Evolutionary conservation across 441 rosid species (phyloP).

Genomic region (Cnidoscolus chayamansa): DNA sequence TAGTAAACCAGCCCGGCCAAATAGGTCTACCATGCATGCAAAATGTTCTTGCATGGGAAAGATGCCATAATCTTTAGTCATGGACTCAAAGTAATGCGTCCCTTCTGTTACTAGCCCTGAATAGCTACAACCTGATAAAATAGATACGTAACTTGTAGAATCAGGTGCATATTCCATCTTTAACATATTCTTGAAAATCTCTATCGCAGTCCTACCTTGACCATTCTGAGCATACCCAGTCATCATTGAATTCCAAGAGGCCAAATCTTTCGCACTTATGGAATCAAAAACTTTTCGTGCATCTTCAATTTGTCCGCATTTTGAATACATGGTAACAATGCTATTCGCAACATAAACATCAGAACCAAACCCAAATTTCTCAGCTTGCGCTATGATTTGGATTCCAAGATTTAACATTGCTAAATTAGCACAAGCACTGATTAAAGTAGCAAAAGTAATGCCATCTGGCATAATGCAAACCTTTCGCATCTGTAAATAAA

Average conservation of each 20-base stretch:
- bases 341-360: slow-evolving; percentile 27
- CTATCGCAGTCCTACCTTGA: slow-evolving; percentile 19
- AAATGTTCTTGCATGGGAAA: slow-evolving; percentile 24
- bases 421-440: slow-evolving; percentile 22
- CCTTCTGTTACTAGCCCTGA: slow-evolving; percentile 32
- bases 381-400: slow-evolving; percentile 23
- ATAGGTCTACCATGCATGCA: slow-evolving; percentile 32
- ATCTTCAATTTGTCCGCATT: slow-evolving; percentile 26
- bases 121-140: slow-evolving; percentile 33
- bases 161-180: slow-evolving; percentile 23
- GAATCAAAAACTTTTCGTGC: slow-evolving; percentile 23
- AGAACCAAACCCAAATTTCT: slow-evolving; percentile 21
- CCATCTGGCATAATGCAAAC: slow-evolving; percentile 26
- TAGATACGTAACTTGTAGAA: slow-evolving; percentile 20
- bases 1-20: slow-evolving; percentile 28
- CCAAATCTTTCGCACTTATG: slow-evolving; percentile 10
- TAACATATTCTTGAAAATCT: slow-evolving; percentile 24
- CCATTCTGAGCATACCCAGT: slow-evolving; percentile 29
- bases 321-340: slow-evolving; percentile 24
- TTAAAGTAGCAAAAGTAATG: slow-evolving; percentile 23
- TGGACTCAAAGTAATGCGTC: slow-evolving; percentile 24
- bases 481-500: slow-evolving; percentile 20
- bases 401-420: slow-evolving; percentile 22
- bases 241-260: slow-evolving; percentile 30
- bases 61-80: slow-evolving; percentile 26